phyloP scores from a whole-genome alignment of 768 basidiomycete genomes.

The Megacollybia marginata region DNA sequence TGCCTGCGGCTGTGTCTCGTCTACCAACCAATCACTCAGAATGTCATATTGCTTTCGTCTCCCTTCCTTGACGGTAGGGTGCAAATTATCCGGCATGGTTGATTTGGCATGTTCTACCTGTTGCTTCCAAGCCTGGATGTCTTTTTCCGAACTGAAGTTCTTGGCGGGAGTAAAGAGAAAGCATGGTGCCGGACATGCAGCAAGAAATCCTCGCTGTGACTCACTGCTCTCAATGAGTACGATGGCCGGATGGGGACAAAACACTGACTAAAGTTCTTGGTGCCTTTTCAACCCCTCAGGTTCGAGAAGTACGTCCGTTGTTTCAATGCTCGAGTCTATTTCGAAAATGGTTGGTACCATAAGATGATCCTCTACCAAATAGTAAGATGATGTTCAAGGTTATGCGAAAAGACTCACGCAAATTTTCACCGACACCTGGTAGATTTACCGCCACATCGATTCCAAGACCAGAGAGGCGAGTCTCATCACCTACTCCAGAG shows the following conservation, averaged over 20 bases:
- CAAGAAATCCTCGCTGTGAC: too few species aligned
- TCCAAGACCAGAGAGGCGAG: conserved; percentile 17
- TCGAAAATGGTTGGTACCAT: conserved; percentile 7
- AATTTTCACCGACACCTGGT: conserved; percentile 35
- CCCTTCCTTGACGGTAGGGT: too few species aligned
- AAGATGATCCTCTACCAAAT: conserved; percentile 18
- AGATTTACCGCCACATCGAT: conserved; percentile 25
- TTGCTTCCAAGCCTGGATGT: too few species aligned
- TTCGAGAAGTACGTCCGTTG: conserved; percentile 10
- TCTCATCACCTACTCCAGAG: conserved; percentile 32
- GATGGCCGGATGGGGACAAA: too few species aligned
- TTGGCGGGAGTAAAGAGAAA: too few species aligned
- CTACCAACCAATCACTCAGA: too few species aligned
- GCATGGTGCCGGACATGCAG: too few species aligned
- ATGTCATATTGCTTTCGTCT: too few species aligned
- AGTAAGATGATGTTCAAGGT: not conserved
- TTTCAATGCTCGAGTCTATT: conserved; percentile 18
- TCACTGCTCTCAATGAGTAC: too few species aligned
- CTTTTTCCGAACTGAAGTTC: too few species aligned
- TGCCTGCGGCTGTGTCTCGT: conserved; percentile 6
- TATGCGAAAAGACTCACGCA: conserved; percentile 6
- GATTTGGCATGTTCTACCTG: too few species aligned
- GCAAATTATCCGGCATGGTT: too few species aligned
- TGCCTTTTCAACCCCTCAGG: conserved; percentile 1
- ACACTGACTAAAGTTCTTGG: not conserved